These are phyloP conservation scores for Fonsecaea multimorphosa DNA, from an alignment of 2,329 filamentous ascomycete species.

Conservation along the genomic window DNA sequence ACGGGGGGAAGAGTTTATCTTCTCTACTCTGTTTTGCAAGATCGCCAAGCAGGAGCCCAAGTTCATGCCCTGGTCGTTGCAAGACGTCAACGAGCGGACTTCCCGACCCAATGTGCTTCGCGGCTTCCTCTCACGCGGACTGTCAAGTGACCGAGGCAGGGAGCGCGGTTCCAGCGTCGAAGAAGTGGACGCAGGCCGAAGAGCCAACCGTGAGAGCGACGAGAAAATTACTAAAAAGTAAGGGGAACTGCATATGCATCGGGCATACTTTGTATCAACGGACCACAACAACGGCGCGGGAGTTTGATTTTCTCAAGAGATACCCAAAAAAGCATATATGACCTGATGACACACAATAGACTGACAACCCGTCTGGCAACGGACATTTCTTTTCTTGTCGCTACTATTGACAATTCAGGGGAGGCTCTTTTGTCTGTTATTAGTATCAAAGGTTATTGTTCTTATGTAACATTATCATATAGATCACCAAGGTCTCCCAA, in stretches of 20 bases:
- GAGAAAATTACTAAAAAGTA: constrained; percentile 29
- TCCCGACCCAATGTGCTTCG: constrained; percentile 35
- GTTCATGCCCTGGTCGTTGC: constrained; percentile 44
- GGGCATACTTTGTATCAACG: constrained; percentile 30
- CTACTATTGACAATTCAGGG: constrained; percentile 10
- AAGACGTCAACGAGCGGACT: constrained; percentile 31
- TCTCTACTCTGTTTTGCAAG: constrained; percentile 91
- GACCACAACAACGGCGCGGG: constrained; percentile 25
- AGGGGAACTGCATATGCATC: constrained; percentile 9
- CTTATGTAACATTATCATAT: constrained; percentile 28
- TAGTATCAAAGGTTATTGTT: constrained; percentile 13
- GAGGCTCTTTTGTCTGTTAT: constrained; percentile 19
- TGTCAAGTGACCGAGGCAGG: constrained; percentile 37
- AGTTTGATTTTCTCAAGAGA: constrained; percentile 35
- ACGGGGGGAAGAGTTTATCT: constrained; percentile 89
- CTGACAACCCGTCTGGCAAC: constrained; percentile 36
- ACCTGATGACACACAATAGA: constrained; percentile 37
- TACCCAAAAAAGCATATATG: constrained; percentile 38
- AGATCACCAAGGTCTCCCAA: background rate
- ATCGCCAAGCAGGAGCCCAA: constrained; percentile 67
- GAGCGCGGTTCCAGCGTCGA: constrained; percentile 33
- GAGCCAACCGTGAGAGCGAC: constrained; percentile 35
- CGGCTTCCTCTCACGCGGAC: constrained; percentile 32
- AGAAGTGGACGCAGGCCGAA: constrained; percentile 28
- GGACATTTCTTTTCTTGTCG: constrained; percentile 33